Evolutionary conservation across 306 rosid genomes (phyloP).

Genomic region (Begonia peltatifolia): DNA sequence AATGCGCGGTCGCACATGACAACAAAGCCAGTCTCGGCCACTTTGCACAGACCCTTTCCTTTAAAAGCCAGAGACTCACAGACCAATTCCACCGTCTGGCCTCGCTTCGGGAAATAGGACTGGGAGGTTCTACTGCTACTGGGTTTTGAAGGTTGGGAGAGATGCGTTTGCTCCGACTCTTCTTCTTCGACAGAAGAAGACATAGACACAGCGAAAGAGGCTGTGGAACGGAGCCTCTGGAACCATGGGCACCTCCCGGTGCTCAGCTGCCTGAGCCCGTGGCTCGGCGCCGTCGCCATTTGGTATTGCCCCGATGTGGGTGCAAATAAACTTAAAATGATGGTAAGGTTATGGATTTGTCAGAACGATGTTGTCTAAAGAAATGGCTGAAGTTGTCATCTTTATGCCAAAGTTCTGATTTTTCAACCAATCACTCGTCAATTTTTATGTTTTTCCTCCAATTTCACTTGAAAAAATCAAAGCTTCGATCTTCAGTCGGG

Average conservation of each 20-base stretch:
- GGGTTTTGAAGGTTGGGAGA: slow-evolving; percentile 11
- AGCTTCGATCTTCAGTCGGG: no score
- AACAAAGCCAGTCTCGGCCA: slow-evolving; percentile 58
- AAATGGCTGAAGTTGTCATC: no score
- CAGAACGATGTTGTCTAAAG: no score
- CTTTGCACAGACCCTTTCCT: slow-evolving; percentile 88
- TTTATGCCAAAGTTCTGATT: no score
- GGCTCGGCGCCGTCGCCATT: slow-evolving; percentile 56
- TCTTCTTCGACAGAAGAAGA: slow-evolving; percentile 22
- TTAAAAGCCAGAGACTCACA: slow-evolving; percentile 81
- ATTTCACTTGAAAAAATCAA: no score
- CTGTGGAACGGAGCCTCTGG: slow-evolving; percentile 21
- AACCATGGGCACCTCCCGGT: slow-evolving; percentile 25
- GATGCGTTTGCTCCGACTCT: slow-evolving; percentile 24
- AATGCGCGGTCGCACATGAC: slow-evolving; percentile 91
- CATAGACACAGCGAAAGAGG: slow-evolving; percentile 19
- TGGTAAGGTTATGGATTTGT: not conserved
- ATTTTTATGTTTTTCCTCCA: no score
- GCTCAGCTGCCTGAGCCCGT: slow-evolving; percentile 33
- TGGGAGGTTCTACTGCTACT: slow-evolving; percentile 6
- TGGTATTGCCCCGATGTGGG: slow-evolving; percentile 1
- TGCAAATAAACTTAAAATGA: no score
- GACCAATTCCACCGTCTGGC: slow-evolving; percentile 66
- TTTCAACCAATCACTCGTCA: no score
- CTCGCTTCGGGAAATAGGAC: slow-evolving; percentile 73